A percentile compares a stretch with the other conserved stretches of the same genome.
Conservation (phyloP, 768 basidiomycete species). For the Punctularia strigosozonata region DNA sequence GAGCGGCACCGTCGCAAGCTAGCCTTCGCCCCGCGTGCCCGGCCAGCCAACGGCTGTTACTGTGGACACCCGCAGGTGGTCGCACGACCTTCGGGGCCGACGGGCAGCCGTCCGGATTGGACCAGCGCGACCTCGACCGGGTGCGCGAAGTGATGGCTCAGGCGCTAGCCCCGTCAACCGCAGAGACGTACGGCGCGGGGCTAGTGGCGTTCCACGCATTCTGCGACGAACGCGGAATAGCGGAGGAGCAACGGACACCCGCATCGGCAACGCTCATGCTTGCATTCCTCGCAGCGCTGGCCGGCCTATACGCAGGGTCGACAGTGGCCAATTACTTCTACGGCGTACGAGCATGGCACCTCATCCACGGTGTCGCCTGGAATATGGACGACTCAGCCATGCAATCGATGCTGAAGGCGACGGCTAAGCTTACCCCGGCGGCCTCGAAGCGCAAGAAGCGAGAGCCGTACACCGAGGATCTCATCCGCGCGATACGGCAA, state of each 20-base stretch:
- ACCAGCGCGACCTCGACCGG: no score
- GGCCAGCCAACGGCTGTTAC: no score
- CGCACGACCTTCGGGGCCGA: no score
- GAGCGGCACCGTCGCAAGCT: no score
- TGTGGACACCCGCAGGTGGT: no score
- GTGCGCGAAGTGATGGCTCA: no score
- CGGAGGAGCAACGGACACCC: constrained; percentile 22
- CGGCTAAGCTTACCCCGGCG: constrained; percentile 19
- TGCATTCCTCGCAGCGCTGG: constrained; percentile 8
- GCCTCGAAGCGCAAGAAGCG: constrained; percentile 18
- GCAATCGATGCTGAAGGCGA: constrained; percentile 14
- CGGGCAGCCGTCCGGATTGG: no score
- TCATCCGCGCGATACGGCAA: constrained; percentile 10
- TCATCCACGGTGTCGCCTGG: constrained; percentile 26
- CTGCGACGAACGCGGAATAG: constrained; percentile 20
- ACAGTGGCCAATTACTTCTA: constrained; percentile 26
- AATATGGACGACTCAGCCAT: no score
- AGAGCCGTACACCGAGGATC: constrained; percentile 16
- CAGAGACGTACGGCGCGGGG: constrained; percentile 24
- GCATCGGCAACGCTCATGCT: constrained; percentile 12
- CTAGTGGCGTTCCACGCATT: constrained; percentile 27
- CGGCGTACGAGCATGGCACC: constrained; percentile 34
- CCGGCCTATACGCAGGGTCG: constrained; percentile 19
- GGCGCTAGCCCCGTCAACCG: constrained; percentile 20
- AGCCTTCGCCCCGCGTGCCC: no score